phyloP scores from a whole-genome alignment of 345 rosid species.

The Turritis glabra region DNA sequence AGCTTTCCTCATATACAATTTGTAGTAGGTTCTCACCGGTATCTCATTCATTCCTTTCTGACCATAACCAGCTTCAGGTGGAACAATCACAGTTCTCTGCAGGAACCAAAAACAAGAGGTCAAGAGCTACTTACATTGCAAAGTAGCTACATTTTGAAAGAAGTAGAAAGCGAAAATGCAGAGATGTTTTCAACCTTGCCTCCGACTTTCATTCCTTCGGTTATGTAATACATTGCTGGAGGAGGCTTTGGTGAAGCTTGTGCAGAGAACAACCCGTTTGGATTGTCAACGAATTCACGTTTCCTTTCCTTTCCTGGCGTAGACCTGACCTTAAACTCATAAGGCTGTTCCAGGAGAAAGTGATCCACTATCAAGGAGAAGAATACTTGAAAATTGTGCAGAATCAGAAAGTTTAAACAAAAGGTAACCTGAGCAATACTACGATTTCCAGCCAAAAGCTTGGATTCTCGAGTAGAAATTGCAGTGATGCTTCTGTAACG shows the following conservation, averaged over 20 bases:
- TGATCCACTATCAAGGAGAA: neutral
- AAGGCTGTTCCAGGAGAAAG: slow-evolving; percentile 52
- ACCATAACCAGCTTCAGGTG: slow-evolving; percentile 87
- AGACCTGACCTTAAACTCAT: slow-evolving; percentile 84
- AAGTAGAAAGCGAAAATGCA: neutral
- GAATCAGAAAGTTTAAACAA: neutral
- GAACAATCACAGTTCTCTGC: slow-evolving; percentile 85
- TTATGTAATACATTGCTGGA: slow-evolving; percentile 74
- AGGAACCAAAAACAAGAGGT: neutral
- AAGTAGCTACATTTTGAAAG: neutral
- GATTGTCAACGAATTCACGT: slow-evolving; percentile 83
- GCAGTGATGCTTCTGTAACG: slow-evolving; percentile 72
- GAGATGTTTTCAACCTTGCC: slow-evolving; percentile 60
- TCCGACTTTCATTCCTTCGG: slow-evolving; percentile 87
- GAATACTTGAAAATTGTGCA: neutral
- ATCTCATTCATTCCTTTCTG: slow-evolving; percentile 88
- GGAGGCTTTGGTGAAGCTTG: slow-evolving; percentile 99
- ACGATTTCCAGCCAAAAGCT: slow-evolving; percentile 92
- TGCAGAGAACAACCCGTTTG: slow-evolving; percentile 92
- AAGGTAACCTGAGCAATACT: slow-evolving; percentile 71
- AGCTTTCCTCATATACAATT: slow-evolving; percentile 40
- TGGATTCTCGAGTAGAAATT: slow-evolving; percentile 84
- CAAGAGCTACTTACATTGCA: neutral
- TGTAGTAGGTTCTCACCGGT: slow-evolving; percentile 59
- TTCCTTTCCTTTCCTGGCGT: slow-evolving; percentile 87